These are phyloP conservation scores for Xylaria arbuscula DNA, from an alignment of 2,329 filamentous ascomycete species.

Conservation along the genomic window DNA sequence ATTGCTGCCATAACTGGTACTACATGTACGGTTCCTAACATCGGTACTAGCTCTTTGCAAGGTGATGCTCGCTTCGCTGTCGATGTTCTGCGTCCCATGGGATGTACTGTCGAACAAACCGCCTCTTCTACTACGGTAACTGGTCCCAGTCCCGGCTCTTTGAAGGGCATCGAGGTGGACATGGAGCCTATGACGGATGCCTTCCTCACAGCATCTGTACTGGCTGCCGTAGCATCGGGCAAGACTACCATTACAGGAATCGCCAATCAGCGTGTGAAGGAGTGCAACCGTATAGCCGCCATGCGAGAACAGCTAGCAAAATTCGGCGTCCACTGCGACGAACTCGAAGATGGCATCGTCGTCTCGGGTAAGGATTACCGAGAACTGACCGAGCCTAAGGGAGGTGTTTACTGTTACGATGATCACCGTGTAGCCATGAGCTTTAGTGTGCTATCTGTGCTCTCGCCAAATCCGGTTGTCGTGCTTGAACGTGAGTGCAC, in stretches of 20 bases:
- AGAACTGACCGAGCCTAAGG: slow-evolving; percentile 65
- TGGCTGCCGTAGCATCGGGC: slow-evolving; percentile 87
- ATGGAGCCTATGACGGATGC: slow-evolving; percentile 99
- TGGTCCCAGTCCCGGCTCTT: slow-evolving; percentile 78
- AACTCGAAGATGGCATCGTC: slow-evolving; percentile 95
- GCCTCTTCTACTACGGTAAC: slow-evolving; percentile 90
- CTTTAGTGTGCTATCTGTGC: slow-evolving; percentile 87
- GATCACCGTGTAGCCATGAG: slow-evolving; percentile 99
- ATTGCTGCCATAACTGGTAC: slow-evolving; percentile 96
- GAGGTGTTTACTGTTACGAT: slow-evolving; percentile 89
- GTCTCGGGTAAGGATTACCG: slow-evolving; percentile 65
- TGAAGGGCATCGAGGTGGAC: slow-evolving; percentile 84
- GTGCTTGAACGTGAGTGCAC: slow-evolving; percentile 92
- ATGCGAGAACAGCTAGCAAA: slow-evolving; percentile 97
- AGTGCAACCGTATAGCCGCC: slow-evolving; percentile 94
- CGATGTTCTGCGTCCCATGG: slow-evolving; percentile 92
- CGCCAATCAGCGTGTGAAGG: slow-evolving; percentile 97
- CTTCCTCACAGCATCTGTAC: slow-evolving; percentile 92
- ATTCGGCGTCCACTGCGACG: slow-evolving; percentile 86
- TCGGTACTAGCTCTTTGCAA: slow-evolving; percentile 90
- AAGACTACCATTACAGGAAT: slow-evolving; percentile 92
- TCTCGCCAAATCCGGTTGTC: slow-evolving; percentile 76
- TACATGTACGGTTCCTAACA: slow-evolving; percentile 95
- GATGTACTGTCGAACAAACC: slow-evolving; percentile 88
- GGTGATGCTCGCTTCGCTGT: slow-evolving; percentile 95